These are phyloP conservation scores for Penicillium chermesinum DNA, from an alignment of 495 filamentous ascomycete species.

Conservation along the genomic window DNA sequence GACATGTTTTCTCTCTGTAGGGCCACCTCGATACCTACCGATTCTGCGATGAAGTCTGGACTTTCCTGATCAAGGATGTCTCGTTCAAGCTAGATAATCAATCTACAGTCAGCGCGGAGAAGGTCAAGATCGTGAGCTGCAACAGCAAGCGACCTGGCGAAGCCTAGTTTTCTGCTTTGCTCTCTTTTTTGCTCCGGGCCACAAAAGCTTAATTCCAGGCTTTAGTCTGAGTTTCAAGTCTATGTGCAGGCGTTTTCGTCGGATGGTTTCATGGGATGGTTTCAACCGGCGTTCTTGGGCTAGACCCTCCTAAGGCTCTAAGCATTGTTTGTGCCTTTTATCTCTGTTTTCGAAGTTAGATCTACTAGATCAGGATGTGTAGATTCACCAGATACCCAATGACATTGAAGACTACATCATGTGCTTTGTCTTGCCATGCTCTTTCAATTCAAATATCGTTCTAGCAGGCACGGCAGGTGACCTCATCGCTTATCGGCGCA, in stretches of 20 bases:
- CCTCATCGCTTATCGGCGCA: constrained; percentile 24
- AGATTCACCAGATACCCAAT: constrained; percentile 21
- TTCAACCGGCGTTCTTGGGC: constrained; percentile 17
- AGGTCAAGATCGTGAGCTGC: constrained; percentile 97
- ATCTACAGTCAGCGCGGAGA: constrained; percentile 60
- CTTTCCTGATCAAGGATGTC: constrained; percentile 97
- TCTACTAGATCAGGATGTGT: constrained; percentile 1
- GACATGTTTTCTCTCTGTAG: constrained; percentile 39
- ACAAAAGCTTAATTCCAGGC: too few species aligned
- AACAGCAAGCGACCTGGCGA: constrained; percentile 81
- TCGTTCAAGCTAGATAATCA: constrained; percentile 93
- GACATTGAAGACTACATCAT: constrained; percentile 1
- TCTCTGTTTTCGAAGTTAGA: background rate
- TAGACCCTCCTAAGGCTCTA: constrained; percentile 12
- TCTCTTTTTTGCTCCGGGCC: too few species aligned
- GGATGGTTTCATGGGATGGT: constrained; percentile 2
- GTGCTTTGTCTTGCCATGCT: too few species aligned
- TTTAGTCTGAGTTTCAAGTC: too few species aligned
- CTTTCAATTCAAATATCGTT: too few species aligned
- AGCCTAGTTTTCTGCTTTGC: constrained; percentile 40
- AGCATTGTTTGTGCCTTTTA: background rate
- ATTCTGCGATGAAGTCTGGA: constrained; percentile 99
- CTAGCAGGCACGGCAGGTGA: constrained; percentile 12
- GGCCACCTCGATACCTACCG: constrained; percentile 98
- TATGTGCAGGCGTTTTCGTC: too few species aligned